Conservation (phyloP, 345 rosid genomes). For the Eucalyptus viminalis region DNA sequence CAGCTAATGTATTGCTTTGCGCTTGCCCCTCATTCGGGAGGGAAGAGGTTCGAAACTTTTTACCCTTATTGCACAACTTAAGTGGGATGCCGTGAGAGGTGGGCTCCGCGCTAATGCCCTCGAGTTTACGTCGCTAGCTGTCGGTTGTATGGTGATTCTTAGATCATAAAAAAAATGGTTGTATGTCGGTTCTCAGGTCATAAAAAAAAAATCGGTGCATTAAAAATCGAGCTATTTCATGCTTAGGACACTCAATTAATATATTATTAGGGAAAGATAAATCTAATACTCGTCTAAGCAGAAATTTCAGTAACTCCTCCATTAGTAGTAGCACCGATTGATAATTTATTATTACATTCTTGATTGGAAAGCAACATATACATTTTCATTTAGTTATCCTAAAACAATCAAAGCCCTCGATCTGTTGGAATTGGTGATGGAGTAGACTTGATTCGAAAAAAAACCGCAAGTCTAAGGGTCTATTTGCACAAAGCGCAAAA, state of each 20-base stretch:
- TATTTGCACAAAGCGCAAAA: neutral
- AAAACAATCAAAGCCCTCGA: neutral
- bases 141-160: too few relatives aligned
- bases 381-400: neutral
- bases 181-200: too few relatives aligned
- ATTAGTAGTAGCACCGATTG: too few relatives aligned
- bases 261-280: neutral
- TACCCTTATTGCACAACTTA: too few relatives aligned
- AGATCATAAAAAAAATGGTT: too few relatives aligned
- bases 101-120: accelerated
- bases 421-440: neutral
- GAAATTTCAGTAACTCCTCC: neutral
- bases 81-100: too few relatives aligned
- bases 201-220: too few relatives aligned
- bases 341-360: neutral
- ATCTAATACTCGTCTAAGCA: neutral
- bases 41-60: too few relatives aligned
- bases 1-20: accelerated
- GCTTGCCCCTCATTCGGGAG: neutral
- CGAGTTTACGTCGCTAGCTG: too few relatives aligned
- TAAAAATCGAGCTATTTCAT: neutral
- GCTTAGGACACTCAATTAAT: neutral
- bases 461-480: neutral
- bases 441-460: neutral
- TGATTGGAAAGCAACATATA: neutral